Evolutionary conservation across 192 early-diverging fungal genomes (phyloP), one percentile per base, ranked within the genome.

Genomic region (Radiomyces spectabilis): DNA sequence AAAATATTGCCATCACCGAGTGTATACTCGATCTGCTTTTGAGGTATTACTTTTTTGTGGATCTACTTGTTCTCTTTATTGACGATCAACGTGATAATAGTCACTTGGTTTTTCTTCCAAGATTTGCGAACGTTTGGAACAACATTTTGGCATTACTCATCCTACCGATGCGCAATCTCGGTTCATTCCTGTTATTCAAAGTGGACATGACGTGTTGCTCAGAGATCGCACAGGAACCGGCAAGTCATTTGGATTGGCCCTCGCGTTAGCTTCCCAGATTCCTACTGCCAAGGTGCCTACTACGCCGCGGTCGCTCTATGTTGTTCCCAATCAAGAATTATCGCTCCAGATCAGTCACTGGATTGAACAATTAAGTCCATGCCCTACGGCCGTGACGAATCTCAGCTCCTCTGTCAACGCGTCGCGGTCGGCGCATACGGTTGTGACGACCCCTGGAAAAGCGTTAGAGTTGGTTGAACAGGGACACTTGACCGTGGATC

Each of bases 221-320:
- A 63, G 75, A 15, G 79, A 81, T 43, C 50, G 63, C 0, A 76
- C 79, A 3, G 79, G 79, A 13, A 77, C 76, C 2, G 79, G 79
- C 13, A 81, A 81, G 51, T 71, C 76, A 16, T 78, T 81, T 56
- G 79, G 76, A 1, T 48, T 78, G 35, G 59, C 73, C 7, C 41
- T 79, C 3, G 37, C 76, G 1, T 48, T 79, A 10, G 58, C 74
- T 4, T 66, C 39, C n/a, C 44, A 64, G 2, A n/a, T 30, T 18
- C 46, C 33, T n/a, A 6, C 39, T 21, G 0, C 24, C 44, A n/a
- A 10, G 27, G 0, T 15, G n/a, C 1, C 21, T 6, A 16, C 51
- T 19, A 35, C 42, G 18, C 18, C 41, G 4, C 8, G 40, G 25
- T 25, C 41, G 9, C 41, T 81, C 12, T 48, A 76, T 15, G 43